A percentile compares a stretch with the other conserved stretches of the same genome.
These are phyloP conservation scores for Hyaloscypha bicolor DNA, from an alignment of 495 filamentous ascomycete genomes.

Conservation along the genomic window DNA sequence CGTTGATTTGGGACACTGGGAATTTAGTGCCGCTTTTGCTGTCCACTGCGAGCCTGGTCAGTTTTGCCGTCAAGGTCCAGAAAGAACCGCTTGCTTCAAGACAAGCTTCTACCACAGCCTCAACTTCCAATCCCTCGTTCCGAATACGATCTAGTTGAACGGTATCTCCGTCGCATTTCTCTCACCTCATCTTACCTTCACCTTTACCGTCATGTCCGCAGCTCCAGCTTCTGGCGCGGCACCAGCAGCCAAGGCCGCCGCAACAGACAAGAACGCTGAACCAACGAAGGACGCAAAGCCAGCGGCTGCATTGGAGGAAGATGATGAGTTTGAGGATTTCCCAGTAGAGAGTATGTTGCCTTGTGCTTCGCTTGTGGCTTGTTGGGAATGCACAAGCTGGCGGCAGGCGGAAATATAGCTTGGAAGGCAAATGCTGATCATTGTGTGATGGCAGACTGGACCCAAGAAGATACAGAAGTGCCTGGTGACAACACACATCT, in stretches of 20 bases:
- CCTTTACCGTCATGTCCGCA: constrained; percentile 26
- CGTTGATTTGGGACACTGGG: too few relatives aligned
- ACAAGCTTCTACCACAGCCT: background rate
- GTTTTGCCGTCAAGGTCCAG: background rate
- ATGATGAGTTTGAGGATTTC: constrained; percentile 99
- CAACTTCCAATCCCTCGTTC: background rate
- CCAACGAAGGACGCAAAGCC: constrained; percentile 42
- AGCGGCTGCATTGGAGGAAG: constrained; percentile 78
- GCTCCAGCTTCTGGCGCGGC: constrained; percentile 30
- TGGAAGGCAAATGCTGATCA: constrained; percentile 14
- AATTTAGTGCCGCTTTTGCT: too few relatives aligned
- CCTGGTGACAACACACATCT: constrained; percentile 74
- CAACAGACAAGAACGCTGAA: constrained; percentile 25
- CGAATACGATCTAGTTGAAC: background rate
- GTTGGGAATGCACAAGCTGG: background rate
- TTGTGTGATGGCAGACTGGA: constrained; percentile 67
- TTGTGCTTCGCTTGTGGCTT: constrained; percentile 10
- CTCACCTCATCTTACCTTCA: background rate
- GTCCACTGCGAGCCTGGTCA: background rate
- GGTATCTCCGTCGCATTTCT: background rate
- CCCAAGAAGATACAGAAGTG: constrained; percentile 81
- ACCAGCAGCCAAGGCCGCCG: constrained; percentile 22
- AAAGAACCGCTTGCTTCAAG: background rate
- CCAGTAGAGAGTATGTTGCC: constrained; percentile 82
- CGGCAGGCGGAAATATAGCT: background rate